Base-by-base conservation (phyloP, 345 rosid species). In the Lepidium didymum region DNA sequence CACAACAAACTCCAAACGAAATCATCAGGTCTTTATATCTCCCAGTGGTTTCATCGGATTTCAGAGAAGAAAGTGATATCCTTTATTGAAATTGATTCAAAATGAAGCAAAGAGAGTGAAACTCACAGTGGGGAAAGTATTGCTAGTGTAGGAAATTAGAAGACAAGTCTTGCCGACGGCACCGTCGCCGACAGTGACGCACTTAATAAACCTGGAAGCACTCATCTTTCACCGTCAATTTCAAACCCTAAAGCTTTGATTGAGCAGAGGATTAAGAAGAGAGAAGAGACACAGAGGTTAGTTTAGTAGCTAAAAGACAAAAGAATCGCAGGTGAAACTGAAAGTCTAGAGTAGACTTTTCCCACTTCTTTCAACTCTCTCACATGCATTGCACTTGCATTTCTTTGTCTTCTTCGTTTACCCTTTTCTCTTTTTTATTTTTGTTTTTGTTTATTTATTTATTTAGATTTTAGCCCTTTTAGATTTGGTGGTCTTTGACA, bases 101-200 rank as follows among this genome's bases (percentile, higher is more conserved):
- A 13, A 10, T 16, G 44, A 18, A 52, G 12, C 33, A 31, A 68
- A 37, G 29, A 23, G 53, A 34, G 59, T 33, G 40, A 15, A 29
- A 72, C 78, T 67, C 51, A 87, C 92, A 50, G 86, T 87, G 21
- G 92, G 89, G 68, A 86, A 86, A 78, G 89, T 84, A 78, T 86
- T 27, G 6, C 31, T 27, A 27, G 31, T 27, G 31, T 27, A 27
- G 31, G 31, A 27, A 27, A 27, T 27, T 86, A 86, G 91, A 73
- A 86, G 81, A 83, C 92, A 86, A 53, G 92, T 86, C 73, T 86
- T 86, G 51, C 92, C 92, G 68, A 86, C 92, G 64, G 92, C 92
- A 40, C 92, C 92, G 54, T 86, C 92, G 44, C 92, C 92, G 70
- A 86, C 92, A 1, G 92, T 86, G 46, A 86, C 92, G 65, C 92